Conservation (phyloP, 2,329 filamentous ascomycete genomes). For the Pestalotiopsis sp. region DNA sequence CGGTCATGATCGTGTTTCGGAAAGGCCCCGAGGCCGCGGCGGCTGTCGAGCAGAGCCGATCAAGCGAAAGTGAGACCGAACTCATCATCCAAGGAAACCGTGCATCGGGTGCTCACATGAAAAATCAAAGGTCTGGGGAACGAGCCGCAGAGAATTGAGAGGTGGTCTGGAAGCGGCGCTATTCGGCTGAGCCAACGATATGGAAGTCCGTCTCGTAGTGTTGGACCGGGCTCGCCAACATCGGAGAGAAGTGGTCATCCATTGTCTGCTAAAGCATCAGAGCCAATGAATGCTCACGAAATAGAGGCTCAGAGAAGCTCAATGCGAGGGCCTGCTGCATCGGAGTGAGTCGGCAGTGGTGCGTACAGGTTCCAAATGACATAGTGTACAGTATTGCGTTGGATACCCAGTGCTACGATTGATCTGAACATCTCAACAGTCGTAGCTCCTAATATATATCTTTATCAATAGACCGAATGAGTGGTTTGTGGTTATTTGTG, state of each 20-base stretch:
- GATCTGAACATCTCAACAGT: too few relatives aligned
- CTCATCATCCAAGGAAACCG: slow-evolving; percentile 2
- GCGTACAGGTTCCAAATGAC: too few relatives aligned
- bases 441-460: too few relatives aligned
- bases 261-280: background rate
- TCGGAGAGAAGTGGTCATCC: background rate
- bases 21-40: background rate
- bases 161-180: background rate
- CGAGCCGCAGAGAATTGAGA: background rate
- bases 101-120: background rate
- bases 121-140: background rate
- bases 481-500: too few relatives aligned
- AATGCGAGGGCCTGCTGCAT: too few relatives aligned
- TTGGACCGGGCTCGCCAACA: background rate
- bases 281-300: background rate
- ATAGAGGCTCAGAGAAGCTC: background rate
- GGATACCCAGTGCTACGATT: too few relatives aligned
- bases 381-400: too few relatives aligned
- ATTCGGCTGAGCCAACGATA: background rate
- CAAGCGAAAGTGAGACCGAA: slow-evolving; percentile 5
- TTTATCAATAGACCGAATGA: too few relatives aligned
- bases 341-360: too few relatives aligned
- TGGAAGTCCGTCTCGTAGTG: background rate
- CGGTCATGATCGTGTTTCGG: background rate
- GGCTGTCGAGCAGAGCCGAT: background rate